phyloP scores from a whole-genome alignment of 148 eudicot genomes.

The Cornus controversa region DNA sequence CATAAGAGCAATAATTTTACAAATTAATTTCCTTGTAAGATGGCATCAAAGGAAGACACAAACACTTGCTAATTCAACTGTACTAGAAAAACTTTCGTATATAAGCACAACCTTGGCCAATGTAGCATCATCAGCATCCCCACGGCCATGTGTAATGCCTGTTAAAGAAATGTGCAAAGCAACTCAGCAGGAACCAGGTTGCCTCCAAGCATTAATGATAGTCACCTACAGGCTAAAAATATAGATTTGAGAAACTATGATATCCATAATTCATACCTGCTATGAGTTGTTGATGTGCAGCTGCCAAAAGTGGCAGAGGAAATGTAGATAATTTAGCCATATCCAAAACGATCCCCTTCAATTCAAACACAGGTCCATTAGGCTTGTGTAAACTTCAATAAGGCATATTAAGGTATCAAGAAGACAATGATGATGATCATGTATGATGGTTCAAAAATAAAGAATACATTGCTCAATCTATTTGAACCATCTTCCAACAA shows the following conservation, averaged over 20 bases:
- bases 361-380: slow-evolving; percentile 24
- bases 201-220: neutral
- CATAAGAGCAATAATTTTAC: neutral
- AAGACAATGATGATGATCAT: slow-evolving; percentile 5
- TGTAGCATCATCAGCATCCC: slow-evolving; percentile 41
- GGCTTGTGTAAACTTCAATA: slow-evolving; percentile 1
- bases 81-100: neutral
- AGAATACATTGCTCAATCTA: neutral
- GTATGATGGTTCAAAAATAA: neutral
- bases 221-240: neutral
- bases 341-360: slow-evolving; percentile 67
- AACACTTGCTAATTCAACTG: neutral
- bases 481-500: neutral
- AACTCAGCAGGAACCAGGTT: slow-evolving; percentile 13
- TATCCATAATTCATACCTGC: slow-evolving; percentile 51
- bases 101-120: slow-evolving; percentile 57
- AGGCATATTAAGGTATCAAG: neutral
- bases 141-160: slow-evolving; percentile 56
- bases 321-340: slow-evolving; percentile 82
- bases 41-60: slow-evolving; percentile 3
- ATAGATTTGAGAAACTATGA: neutral
- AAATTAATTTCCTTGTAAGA: slow-evolving; percentile 1
- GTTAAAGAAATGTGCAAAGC: slow-evolving; percentile 19
- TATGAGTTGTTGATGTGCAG: slow-evolving; percentile 90
- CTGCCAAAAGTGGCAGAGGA: slow-evolving; percentile 91